Evolutionary conservation across 1,139 yeast species (phyloP).

Genomic region (Magnusiomyces starmeri): DNA sequence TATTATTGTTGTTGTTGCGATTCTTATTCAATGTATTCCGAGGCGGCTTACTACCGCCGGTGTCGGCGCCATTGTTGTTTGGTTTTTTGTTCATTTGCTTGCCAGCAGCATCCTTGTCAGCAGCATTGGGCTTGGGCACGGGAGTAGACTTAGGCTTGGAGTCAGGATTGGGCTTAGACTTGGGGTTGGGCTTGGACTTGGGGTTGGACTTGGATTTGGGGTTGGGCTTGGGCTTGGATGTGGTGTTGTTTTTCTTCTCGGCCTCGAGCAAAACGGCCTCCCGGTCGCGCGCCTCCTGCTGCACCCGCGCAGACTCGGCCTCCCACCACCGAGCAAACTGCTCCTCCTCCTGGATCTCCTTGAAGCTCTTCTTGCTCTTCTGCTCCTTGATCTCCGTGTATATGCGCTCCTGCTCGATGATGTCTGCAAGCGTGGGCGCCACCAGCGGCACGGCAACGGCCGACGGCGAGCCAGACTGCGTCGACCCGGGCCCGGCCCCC

Average conservation of each 20-base stretch:
- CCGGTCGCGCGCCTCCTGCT: slow-evolving; percentile 23
- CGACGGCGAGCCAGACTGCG: slow-evolving; percentile 9
- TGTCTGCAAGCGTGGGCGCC: slow-evolving; percentile 25
- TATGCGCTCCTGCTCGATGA: slow-evolving; percentile 45
- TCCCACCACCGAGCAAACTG: slow-evolving; percentile 82
- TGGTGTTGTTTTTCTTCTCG: background rate
- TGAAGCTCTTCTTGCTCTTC: slow-evolving; percentile 41
- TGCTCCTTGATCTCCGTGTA: slow-evolving; percentile 36
- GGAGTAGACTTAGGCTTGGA: too few species aligned
- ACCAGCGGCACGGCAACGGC: slow-evolving; percentile 5
- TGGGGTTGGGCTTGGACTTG: too few species aligned
- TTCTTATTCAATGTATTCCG: background rate
- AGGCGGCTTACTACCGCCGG: background rate
- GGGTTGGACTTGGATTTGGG: too few species aligned
- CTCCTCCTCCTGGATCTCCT: slow-evolving; percentile 70
- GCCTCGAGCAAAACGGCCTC: background rate
- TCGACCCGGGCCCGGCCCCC: too few species aligned
- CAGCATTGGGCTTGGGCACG: too few species aligned
- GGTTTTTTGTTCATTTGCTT: background rate
- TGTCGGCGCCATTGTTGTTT: background rate
- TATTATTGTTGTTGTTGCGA: background rate
- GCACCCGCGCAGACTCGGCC: slow-evolving; percentile 57
- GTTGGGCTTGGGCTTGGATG: too few species aligned
- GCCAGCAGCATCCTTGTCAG: background rate
- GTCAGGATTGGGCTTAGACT: too few species aligned